Percentiles rank a stretch among this genome's conserved stretches.
phyloP scores from a whole-genome alignment of 768 basidiomycete species.

The Boletales sp. region DNA sequence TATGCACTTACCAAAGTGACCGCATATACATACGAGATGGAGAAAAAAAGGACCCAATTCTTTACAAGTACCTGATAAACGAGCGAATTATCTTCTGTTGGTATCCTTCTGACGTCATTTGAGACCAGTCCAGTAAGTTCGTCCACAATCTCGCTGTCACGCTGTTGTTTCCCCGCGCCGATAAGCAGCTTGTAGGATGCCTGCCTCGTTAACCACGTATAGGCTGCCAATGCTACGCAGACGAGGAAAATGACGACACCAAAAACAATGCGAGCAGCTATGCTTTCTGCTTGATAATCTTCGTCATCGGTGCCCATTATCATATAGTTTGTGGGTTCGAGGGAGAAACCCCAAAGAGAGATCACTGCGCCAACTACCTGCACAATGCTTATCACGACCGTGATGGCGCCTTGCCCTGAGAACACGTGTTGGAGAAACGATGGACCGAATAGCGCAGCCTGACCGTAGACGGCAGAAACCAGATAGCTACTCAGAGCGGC shows the following conservation, averaged over 20 bases:
- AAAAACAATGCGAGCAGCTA: slow-evolving; percentile 69
- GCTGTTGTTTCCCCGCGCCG: slow-evolving; percentile 41
- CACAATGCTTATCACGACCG: slow-evolving; percentile 70
- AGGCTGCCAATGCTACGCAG: slow-evolving; percentile 46
- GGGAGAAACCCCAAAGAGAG: slow-evolving; percentile 47
- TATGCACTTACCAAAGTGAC: slow-evolving; percentile 65
- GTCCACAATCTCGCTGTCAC: slow-evolving; percentile 9
- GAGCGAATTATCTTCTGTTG: slow-evolving; percentile 36
- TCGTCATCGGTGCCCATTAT: not conserved
- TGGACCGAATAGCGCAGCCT: slow-evolving; percentile 76
- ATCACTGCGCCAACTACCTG: slow-evolving; percentile 63
- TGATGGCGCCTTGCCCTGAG: slow-evolving; percentile 80
- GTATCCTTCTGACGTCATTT: slow-evolving; percentile 16
- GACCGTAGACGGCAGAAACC: slow-evolving; percentile 68
- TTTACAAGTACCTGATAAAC: slow-evolving; percentile 53
- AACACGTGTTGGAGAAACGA: slow-evolving; percentile 67
- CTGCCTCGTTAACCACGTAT: slow-evolving; percentile 51
- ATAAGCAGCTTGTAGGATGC: slow-evolving; percentile 55
- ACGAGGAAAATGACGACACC: slow-evolving; percentile 64
- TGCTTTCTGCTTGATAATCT: slow-evolving; percentile 48
- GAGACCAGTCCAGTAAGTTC: slow-evolving; percentile 35
- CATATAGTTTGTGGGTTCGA: not conserved
- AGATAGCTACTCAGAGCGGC: slow-evolving; percentile 68
- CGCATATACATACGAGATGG: slow-evolving; percentile 70
- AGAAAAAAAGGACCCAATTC: slow-evolving; percentile 64